Base-by-base conservation (phyloP, 805 yeast genomes). In the Metschnikowia reukaufii region DNA sequence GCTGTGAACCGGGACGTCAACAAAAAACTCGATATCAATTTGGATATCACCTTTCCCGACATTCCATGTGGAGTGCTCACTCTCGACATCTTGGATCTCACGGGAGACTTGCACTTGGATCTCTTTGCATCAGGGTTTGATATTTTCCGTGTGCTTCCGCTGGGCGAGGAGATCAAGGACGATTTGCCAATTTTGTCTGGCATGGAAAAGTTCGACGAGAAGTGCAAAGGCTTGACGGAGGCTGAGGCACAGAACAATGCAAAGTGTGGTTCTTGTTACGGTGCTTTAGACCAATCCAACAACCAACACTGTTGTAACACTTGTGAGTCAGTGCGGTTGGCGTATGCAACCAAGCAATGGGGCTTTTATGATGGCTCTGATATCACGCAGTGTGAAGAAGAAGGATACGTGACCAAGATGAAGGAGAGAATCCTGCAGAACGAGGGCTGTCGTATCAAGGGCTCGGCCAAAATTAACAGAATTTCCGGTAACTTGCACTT, bases 401-500 rank as follows among this genome's bases (percentile, higher is more conserved):
- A 89, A 64, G 94, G 96, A 6, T 90, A 88, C 64, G 95, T 88
- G 21, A 60, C 71, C n/a, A 73, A 69, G 36, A 65, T 91, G 43
- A 74, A 72, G 42, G 77, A 74, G 13, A 76, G 84, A 57, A 68
- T 88, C 44, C 62, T 74, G 47, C 50, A 55, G 42, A 63, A 63
- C 44, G 96, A 92, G 68, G 99, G 99, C 21, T 94, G 99, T 67
- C 78, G 96, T 54, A 75, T 94, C 34, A 76, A 78, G 52, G 99
- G 99, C 25, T 73, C 78, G 18, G 84, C 95, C 6, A 72, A 80
- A 56, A 81, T 94, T 60, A 88, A 88, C 66, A 81, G 96, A 68
- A 86, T 94, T 36, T 83, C 86, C 18, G 99, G 99, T 39, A 86
- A 88, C 60, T 69, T 94, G 52, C 98, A 94, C 70, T 90, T 94